Conservation (phyloP, 345 rosid genomes). For the Pelargonium nanum region DNA sequence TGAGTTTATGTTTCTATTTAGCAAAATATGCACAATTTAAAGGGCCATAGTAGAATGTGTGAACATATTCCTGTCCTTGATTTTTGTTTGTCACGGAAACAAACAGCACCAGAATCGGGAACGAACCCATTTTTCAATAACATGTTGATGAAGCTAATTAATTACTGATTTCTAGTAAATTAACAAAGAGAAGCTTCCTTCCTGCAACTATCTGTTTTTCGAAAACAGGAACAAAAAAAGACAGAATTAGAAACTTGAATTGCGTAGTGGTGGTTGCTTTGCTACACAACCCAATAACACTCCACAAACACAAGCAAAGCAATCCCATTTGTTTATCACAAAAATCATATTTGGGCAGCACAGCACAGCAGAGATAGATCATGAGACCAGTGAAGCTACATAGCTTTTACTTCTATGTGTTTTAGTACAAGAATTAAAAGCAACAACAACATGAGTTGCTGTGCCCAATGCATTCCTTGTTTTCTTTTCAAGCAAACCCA, state of each 20-base stretch:
- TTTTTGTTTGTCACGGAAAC: no score
- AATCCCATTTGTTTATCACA: not conserved
- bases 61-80: no score
- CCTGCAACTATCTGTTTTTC: not conserved
- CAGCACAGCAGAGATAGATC: not conserved
- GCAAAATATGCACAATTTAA: not conserved
- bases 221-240: not conserved
- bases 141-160: no score
- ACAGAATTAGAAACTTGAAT: no score
- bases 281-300: not conserved
- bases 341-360: not conserved
- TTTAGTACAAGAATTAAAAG: not conserved
- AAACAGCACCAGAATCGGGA: not conserved
- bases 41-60: no score
- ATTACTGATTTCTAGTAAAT: no score
- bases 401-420: not conserved
- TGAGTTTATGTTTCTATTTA: no score
- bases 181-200: not conserved
- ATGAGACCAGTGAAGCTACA: not conserved
- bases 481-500: no score
- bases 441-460: conserved; percentile 18
- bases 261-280: not conserved
- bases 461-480: conserved; percentile 25
- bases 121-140: not conserved
- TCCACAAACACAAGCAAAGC: not conserved